phyloP scores from a whole-genome alignment of 2,329 filamentous ascomycete species.

The Xylaria polymorpha region DNA sequence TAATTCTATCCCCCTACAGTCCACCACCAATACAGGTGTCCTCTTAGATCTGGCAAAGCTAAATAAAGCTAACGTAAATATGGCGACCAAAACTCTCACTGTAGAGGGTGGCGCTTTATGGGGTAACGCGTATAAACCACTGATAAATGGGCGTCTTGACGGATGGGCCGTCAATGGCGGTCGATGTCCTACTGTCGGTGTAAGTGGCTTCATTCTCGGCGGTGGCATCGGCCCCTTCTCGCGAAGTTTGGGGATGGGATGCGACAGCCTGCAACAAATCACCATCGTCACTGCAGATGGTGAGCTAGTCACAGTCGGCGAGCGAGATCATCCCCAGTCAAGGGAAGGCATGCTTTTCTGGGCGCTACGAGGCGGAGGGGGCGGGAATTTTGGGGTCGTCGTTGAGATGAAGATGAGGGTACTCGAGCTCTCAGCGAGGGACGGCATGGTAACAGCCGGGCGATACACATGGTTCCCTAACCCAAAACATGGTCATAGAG shows the following conservation, averaged over 20 bases:
- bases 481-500: constrained; percentile 23
- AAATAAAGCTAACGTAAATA: constrained; percentile 46
- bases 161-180: constrained; percentile 49
- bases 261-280: constrained; percentile 7
- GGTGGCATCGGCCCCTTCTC: constrained; percentile 25
- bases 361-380: constrained; percentile 55
- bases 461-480: constrained; percentile 43
- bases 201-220: constrained; percentile 21
- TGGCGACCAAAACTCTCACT: constrained; percentile 33
- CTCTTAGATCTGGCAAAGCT: constrained; percentile 49
- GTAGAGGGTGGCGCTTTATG: constrained; percentile 48
- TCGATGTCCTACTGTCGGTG: constrained; percentile 39
- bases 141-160: constrained; percentile 44
- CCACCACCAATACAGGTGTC: constrained; percentile 46
- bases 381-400: constrained; percentile 56
- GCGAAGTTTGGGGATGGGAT: constrained; percentile 24
- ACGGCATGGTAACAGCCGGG: constrained; percentile 44
- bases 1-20: constrained; percentile 25
- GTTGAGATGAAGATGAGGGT: constrained; percentile 48
- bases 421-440: constrained; percentile 24
- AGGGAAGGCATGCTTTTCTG: constrained; percentile 52
- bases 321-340: constrained; percentile 36
- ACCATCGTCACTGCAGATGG: constrained; percentile 5
- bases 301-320: not conserved
- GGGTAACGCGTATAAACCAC: constrained; percentile 50